phyloP scores from a whole-genome alignment of 441 rosid genomes.

The Gossypium lobatum region DNA sequence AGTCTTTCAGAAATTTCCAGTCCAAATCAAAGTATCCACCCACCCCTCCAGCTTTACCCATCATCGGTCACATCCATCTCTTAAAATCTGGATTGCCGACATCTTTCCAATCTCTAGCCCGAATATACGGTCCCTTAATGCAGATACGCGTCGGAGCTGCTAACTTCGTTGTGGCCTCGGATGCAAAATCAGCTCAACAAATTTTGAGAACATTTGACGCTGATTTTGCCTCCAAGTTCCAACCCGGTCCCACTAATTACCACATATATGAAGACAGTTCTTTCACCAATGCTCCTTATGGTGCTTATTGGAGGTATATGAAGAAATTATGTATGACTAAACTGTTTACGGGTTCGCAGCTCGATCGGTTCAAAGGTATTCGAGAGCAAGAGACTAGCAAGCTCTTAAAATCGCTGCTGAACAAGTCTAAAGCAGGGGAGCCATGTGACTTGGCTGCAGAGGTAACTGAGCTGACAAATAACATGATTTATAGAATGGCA shows the following conservation, averaged over 20 bases:
- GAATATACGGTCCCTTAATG: constrained; percentile 18
- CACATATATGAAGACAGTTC: constrained; percentile 8
- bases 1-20: not conserved
- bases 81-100: constrained; percentile 11
- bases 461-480: constrained; percentile 36
- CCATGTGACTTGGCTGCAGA: constrained; percentile 37
- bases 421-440: constrained; percentile 28
- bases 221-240: constrained; percentile 49
- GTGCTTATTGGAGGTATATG: constrained; percentile 45
- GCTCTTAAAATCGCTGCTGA: constrained; percentile 30
- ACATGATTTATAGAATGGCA: constrained; percentile 36
- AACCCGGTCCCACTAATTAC: constrained; percentile 34
- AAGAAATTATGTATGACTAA: constrained; percentile 41
- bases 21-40: constrained; percentile 13
- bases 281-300: constrained; percentile 34
- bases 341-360: constrained; percentile 39
- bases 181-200: constrained; percentile 34
- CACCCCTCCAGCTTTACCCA: constrained; percentile 18
- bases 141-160: constrained; percentile 13
- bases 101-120: constrained; percentile 13
- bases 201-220: constrained; percentile 46
- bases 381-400: constrained; percentile 38
- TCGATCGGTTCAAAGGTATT: constrained; percentile 32
- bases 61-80: constrained; percentile 20
- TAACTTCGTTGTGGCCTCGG: constrained; percentile 16